Percentiles rank a stretch among this genome's conserved stretches.
These are phyloP conservation scores for Vicia faba DNA, from an alignment of 306 rosid genomes.

Conservation along the genomic window DNA sequence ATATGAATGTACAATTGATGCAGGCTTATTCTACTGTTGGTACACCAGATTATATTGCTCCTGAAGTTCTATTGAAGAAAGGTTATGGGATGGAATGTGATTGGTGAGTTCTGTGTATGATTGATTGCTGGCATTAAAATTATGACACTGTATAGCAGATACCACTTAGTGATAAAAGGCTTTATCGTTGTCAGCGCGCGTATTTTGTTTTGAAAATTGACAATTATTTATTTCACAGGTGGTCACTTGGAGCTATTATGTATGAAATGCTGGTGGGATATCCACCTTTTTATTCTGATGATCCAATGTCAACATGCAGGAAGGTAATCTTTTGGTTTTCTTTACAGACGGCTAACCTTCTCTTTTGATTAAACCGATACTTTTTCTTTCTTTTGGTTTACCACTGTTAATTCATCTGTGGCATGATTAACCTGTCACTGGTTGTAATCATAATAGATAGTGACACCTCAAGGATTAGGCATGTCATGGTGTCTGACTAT, in stretches of 20 bases:
- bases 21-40: slow-evolving; percentile 99
- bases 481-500: no score
- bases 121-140: neutral
- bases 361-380: no score
- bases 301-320: slow-evolving; percentile 98
- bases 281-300: slow-evolving; percentile 98
- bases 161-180: neutral
- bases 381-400: no score
- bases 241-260: slow-evolving; percentile 99
- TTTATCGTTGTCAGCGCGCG: neutral
- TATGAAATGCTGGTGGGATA: slow-evolving; percentile 98
- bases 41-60: slow-evolving; percentile 99
- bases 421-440: no score
- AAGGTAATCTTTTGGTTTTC: slow-evolving; percentile 57
- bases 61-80: slow-evolving; percentile 94
- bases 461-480: no score
- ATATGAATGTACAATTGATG: slow-evolving; percentile 36
- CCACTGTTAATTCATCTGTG: no score
- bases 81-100: slow-evolving; percentile 99
- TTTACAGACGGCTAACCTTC: neutral
- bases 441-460: no score
- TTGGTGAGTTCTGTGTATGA: slow-evolving; percentile 70
- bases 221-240: slow-evolving; percentile 53
- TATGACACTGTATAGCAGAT: neutral
- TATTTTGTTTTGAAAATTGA: slow-evolving; percentile 19